Conservation (phyloP, 2,329 filamentous ascomycete genomes). For the Aspergillus sp. region DNA sequence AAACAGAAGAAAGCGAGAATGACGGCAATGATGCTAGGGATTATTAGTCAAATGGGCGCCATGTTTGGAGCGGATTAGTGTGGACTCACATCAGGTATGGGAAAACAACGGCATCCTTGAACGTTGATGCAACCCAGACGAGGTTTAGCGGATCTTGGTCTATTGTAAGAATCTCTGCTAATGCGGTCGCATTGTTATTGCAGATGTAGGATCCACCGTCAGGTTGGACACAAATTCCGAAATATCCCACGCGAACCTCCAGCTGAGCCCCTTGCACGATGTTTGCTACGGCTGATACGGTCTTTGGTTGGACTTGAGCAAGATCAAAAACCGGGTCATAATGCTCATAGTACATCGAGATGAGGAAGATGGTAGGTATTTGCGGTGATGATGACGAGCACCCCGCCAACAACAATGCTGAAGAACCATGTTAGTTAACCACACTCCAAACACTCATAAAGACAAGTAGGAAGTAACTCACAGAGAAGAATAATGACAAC, state of each 20-base stretch:
- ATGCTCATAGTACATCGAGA: constrained; percentile 93
- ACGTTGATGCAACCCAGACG: constrained; percentile 94
- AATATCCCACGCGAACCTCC: constrained; percentile 93
- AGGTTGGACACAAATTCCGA: constrained; percentile 93
- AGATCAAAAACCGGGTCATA: constrained; percentile 81
- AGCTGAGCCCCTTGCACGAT: constrained; percentile 82
- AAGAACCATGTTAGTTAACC: constrained; percentile 23
- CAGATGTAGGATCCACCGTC: constrained; percentile 91
- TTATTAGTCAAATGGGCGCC: not conserved
- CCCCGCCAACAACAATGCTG: constrained; percentile 87
- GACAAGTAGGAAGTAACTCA: constrained; percentile 51
- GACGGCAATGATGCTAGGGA: constrained; percentile 83
- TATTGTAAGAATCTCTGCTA: constrained; percentile 83
- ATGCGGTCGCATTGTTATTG: constrained; percentile 92
- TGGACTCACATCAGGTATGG: constrained; percentile 82
- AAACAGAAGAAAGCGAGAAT: constrained; percentile 97
- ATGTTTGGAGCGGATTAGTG: not conserved
- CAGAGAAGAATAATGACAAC: constrained; percentile 92
- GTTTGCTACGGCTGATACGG: constrained; percentile 80
- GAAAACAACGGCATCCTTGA: constrained; percentile 98
- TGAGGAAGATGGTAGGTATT: constrained; percentile 94
- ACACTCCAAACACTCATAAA: constrained; percentile 12
- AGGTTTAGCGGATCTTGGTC: constrained; percentile 96
- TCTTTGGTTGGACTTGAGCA: constrained; percentile 85
- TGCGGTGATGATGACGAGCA: constrained; percentile 95